Evolutionary conservation across 2,329 filamentous ascomycete species (phyloP).

Genomic region (Lasiodiplodia hormozganensis): DNA sequence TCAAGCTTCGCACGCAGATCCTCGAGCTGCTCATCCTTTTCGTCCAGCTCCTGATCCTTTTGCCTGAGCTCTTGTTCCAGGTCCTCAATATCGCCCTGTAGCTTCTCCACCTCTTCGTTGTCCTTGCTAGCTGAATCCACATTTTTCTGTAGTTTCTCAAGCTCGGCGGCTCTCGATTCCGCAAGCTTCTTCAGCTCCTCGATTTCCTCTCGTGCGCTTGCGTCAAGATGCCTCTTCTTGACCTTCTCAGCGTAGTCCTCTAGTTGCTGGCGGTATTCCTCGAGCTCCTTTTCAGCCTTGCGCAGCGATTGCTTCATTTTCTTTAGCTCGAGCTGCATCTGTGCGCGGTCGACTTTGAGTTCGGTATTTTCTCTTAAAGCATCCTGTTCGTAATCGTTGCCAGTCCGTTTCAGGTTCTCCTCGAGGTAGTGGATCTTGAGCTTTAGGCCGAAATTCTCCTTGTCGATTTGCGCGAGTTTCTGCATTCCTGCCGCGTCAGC

Average conservation of each 20-base stretch:
- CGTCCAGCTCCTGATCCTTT: constrained; percentile 45
- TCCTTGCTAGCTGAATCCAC: constrained; percentile 41
- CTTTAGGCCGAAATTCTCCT: constrained; percentile 97
- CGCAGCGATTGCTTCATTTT: constrained; percentile 85
- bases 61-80: constrained; percentile 44
- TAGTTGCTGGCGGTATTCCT: constrained; percentile 82
- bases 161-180: constrained; percentile 50
- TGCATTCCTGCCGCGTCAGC: constrained; percentile 35
- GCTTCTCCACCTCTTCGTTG: constrained; percentile 46
- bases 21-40: constrained; percentile 47
- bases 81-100: constrained; percentile 43
- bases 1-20: constrained; percentile 42
- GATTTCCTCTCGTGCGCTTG: constrained; percentile 70
- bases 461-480: constrained; percentile 92
- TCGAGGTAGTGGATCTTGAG: constrained; percentile 97
- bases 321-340: constrained; percentile 85
- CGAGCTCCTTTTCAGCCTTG: constrained; percentile 84
- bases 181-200: constrained; percentile 53
- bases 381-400: constrained; percentile 86
- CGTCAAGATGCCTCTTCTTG: constrained; percentile 76
- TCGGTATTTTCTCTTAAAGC: constrained; percentile 95
- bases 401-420: constrained; percentile 84
- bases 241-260: constrained; percentile 82
- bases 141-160: constrained; percentile 44
- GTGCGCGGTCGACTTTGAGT: constrained; percentile 90